Evolutionary conservation across 78 protist genomes (phyloP), one percentile per base, ranked within the genome.

Genomic region (Neovahlkampfia damariscottae): DNA sequence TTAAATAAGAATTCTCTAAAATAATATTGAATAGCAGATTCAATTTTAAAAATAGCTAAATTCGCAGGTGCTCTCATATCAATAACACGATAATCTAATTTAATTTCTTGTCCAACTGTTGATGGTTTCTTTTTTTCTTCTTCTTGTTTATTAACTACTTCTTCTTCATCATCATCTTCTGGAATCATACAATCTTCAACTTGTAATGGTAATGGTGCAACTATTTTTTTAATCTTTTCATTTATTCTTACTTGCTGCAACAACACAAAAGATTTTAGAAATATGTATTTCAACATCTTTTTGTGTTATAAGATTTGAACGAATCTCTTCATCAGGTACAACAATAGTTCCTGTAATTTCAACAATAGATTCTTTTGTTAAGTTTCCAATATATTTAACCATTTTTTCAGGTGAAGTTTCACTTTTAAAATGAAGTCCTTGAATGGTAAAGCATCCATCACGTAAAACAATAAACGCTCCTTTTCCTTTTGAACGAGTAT

Each of bases 21-120:
- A 70, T 72, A 75, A 27, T 72, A 38, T 29, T 86, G 72, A 19
- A 92, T 92, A 19, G 79, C 86, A 0, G 96, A 81, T 76, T 87
- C 89, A 8, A 96, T 0, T 34, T 82, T 67, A 82, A 94, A 91
- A 74, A 94, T 93, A 19, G 95, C 93, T 67, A 86, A 88, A 88
- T 92, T 88, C 34, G 98, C 89, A 50, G 83, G 96, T 5, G 92
- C 88, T 69, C 98, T 85, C 66, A 96, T 80, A 78, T 96, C 98
- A 40, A 96, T 68, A 32, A 74, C 28, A 29, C 97, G 85, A 81
- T 90, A 81, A 86, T 94, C 86, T 9, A 94, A 90, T 31, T 96
- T 85, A 5, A 74, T 73, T 73, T 89, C 92, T 35, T 19, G 82
- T 28, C 4, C 3, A 9, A 93, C 94, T 38, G 72, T 70, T 3